A percentile compares a stretch with the other conserved stretches of the same genome.
Evolutionary conservation across 805 yeast genomes (phyloP).

Genomic region (Saccharomyces eubayanus): DNA sequence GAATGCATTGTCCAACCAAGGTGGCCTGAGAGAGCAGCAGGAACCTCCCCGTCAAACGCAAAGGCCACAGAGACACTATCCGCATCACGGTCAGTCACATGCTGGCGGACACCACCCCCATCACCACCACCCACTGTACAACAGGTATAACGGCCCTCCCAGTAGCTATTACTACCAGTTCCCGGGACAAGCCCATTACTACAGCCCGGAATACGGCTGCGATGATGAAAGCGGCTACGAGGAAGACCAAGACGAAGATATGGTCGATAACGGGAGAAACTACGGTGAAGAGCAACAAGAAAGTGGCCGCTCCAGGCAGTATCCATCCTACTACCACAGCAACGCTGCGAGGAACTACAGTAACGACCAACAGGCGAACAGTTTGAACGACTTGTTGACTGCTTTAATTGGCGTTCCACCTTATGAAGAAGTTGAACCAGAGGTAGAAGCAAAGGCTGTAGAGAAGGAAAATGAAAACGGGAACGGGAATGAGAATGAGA

Average conservation of each 20-base stretch:
- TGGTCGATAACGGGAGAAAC: constrained; percentile 5
- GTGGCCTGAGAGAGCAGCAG: constrained; percentile 10
- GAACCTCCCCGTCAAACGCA: constrained; percentile 4
- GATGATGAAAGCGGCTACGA: constrained; percentile 30
- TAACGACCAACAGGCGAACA: constrained; percentile 4
- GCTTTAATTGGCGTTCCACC: constrained; percentile 18
- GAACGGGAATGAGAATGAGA: constrained; percentile 2
- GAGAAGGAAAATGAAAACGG: constrained; percentile 3
- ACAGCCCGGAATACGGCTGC: constrained; percentile 25
- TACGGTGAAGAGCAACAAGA: neutral
- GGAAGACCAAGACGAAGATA: constrained; percentile 12
- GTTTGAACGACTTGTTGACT: constrained; percentile 14
- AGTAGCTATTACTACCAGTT: constrained; percentile 8
- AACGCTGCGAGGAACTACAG: constrained; percentile 7
- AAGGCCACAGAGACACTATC: constrained; percentile 1
- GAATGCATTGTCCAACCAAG: constrained; percentile 21
- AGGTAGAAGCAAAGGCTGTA: constrained; percentile 1
- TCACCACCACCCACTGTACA: constrained; percentile 1
- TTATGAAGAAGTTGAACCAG: constrained; percentile 6
- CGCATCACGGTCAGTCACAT: constrained; percentile 1
- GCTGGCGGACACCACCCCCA: constrained; percentile 2
- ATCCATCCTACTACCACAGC: constrained; percentile 21
- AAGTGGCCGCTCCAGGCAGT: constrained; percentile 8
- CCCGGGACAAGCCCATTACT: constrained; percentile 18
- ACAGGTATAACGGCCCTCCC: constrained; percentile 4